Conservation (phyloP, 441 rosid species). For the Gossypium aridum region DNA sequence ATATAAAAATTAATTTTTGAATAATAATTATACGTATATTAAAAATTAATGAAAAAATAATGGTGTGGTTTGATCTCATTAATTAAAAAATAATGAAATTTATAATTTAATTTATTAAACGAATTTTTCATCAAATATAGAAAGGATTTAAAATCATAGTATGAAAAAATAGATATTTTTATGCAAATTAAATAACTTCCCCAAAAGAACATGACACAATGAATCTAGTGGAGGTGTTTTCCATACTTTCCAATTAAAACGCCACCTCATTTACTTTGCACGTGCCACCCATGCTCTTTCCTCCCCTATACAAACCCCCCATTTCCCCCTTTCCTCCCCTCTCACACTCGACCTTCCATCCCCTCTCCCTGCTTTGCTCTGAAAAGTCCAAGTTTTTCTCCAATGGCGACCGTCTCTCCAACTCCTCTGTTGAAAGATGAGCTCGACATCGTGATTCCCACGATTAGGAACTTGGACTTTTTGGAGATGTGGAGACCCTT, state of each 20-base stretch:
- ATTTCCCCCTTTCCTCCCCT: background rate
- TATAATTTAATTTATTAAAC: too few relatives aligned
- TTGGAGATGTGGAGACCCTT: slow-evolving; percentile 1
- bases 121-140: too few relatives aligned
- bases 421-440: background rate
- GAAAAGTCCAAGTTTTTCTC: background rate
- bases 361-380: too few relatives aligned
- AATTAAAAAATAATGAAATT: too few relatives aligned
- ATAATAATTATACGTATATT: too few relatives aligned
- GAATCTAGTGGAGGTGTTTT: background rate
- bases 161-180: too few relatives aligned
- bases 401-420: background rate
- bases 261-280: background rate
- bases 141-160: too few relatives aligned
- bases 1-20: too few relatives aligned
- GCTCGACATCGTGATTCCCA: background rate
- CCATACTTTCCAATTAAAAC: background rate
- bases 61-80: too few relatives aligned
- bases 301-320: background rate
- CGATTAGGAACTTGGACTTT: background rate
- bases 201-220: background rate
- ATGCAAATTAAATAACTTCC: too few relatives aligned
- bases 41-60: too few relatives aligned
- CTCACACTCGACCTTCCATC: background rate
- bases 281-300: background rate